Evolutionary conservation across 2,329 filamentous ascomycete genomes (phyloP), one percentile per base, ranked within the genome.

Genomic region (Apiospora arundinis): DNA sequence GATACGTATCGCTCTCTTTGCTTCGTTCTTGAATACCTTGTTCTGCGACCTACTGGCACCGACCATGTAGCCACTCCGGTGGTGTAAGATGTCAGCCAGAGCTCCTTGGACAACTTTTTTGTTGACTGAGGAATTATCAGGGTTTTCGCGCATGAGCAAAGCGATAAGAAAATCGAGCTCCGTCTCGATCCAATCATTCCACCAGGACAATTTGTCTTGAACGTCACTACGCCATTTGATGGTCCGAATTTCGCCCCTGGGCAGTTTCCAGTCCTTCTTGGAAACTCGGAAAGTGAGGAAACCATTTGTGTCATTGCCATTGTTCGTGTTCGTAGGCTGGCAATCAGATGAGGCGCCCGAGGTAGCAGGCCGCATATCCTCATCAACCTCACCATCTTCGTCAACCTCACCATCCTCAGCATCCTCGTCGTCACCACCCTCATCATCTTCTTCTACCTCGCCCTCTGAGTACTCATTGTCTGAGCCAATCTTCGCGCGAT

Each of bases 401-500:
- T 14, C 32, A 40, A 23, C 46, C 23, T 67, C 63, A 25, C n/a
- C 65, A 67, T 32, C 65, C 8, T 56, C 67, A 11, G n/a, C n/a
- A n/a, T n/a, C n/a, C n/a, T n/a, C n/a, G 32, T 69, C 67, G 45
- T 69, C 46, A 28, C 37, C 46, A 32, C 67, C 56, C 37, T 67
- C 68, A 25, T 68, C 45, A 69, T 73, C 67, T 60, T 60, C 52
- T 68, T 46, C 48, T n/a, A 65, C 70, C 25, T 71, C 21, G 32
- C 52, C 42, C 46, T 69, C 67, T 14, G 66, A 68, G 46, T 46
- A 48, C 44, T 68, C 66, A 48, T 68, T 37, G 18, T 37, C 66
- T 3, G 66, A 68, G 25, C 37, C 77, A 23, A 84, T 70, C 1
- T 78, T 81, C 73, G 81, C 81, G 4, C 82, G 82, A 49, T 79